Evolutionary conservation across 2,329 filamentous ascomycete genomes (phyloP).

Genomic region (Claviceps cyperi): DNA sequence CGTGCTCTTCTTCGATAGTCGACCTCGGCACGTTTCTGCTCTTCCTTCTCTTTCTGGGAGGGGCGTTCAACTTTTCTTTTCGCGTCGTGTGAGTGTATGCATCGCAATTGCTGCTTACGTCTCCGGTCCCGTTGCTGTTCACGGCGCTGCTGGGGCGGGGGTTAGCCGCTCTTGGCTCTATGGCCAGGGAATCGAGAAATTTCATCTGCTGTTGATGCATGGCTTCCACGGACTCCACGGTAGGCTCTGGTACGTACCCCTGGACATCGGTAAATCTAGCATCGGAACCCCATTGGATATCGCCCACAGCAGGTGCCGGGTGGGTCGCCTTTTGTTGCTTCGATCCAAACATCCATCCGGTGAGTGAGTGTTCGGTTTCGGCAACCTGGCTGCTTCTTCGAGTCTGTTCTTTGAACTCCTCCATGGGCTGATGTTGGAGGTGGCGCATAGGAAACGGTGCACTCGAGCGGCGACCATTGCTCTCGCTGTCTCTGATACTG

Average conservation of each 20-base stretch:
- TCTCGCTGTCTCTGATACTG: constrained; percentile 14
- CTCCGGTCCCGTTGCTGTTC: constrained; percentile 7
- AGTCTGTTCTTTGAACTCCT: constrained; percentile 27
- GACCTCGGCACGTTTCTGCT: constrained; percentile 32
- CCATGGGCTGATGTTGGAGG: constrained; percentile 26
- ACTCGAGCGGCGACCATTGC: constrained; percentile 12
- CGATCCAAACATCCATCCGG: constrained; percentile 26
- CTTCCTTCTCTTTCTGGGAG: constrained; percentile 39
- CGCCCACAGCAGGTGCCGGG: constrained; percentile 24
- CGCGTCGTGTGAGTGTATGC: constrained; percentile 14
- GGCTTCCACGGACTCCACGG: constrained; percentile 43
- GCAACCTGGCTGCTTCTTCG: constrained; percentile 17
- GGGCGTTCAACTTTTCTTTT: constrained; percentile 24
- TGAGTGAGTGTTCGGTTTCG: constrained; percentile 23
- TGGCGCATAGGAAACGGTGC: constrained; percentile 24
- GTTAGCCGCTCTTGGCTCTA: constrained; percentile 41
- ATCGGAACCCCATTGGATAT: constrained; percentile 56
- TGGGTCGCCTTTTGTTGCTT: constrained; percentile 15
- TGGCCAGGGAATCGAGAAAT: constrained; percentile 41
- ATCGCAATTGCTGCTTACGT: constrained; percentile 7
- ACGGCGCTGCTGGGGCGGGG: constrained; percentile 45
- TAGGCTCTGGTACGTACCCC: constrained; percentile 42
- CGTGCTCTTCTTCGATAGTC: constrained; percentile 8
- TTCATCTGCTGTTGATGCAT: constrained; percentile 40
- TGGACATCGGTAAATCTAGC: constrained; percentile 42